phyloP scores from a whole-genome alignment of 2,329 filamentous ascomycete species.

The Pseudocercospora fuligena region DNA sequence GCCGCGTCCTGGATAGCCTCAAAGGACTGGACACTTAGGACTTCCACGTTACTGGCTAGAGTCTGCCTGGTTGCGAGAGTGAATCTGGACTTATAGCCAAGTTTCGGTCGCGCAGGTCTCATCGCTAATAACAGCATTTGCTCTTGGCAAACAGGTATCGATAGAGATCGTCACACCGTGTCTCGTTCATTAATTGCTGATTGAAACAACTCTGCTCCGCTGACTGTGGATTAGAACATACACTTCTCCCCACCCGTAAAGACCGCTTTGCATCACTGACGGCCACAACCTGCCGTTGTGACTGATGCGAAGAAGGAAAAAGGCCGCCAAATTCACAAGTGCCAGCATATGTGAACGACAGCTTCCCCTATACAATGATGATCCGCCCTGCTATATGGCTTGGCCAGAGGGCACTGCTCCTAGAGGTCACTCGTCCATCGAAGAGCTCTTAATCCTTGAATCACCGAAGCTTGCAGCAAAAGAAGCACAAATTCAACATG shows the following conservation, averaged over 20 bases:
- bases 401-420: not conserved
- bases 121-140: not conserved
- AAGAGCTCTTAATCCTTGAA: too few species aligned
- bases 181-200: not conserved
- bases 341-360: not conserved
- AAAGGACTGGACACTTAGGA: slow-evolving; percentile 25
- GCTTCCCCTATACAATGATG: not conserved
- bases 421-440: not conserved
- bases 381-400: not conserved
- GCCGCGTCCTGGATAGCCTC: slow-evolving; percentile 46
- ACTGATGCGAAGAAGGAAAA: too few species aligned
- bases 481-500: not conserved
- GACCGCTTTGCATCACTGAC: not conserved
- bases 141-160: not conserved
- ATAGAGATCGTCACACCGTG: not conserved
- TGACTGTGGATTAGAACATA: not conserved
- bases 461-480: not conserved
- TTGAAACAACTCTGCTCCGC: not conserved
- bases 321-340: not conserved
- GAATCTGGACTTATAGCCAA: not conserved
- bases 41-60: too few species aligned
- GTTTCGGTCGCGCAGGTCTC: not conserved
- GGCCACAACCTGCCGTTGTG: not conserved
- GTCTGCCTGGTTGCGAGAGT: not conserved
- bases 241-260: not conserved